These are phyloP conservation scores for Diutina catenulata DNA, from an alignment of 1,139 yeast genomes.

Conservation along the genomic window DNA sequence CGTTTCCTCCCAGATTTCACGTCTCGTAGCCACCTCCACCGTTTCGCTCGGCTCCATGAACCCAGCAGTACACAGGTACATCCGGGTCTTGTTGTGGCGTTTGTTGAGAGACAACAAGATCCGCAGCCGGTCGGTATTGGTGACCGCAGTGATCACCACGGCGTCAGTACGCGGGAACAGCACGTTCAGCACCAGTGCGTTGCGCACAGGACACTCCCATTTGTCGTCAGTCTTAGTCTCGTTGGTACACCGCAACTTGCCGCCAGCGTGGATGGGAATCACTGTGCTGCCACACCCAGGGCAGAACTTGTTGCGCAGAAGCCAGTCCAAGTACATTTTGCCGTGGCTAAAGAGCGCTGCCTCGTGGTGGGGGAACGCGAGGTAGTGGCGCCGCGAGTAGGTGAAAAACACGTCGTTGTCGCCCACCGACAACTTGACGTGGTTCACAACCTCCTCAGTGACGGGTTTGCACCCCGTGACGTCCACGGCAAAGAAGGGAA, in stretches of 20 bases:
- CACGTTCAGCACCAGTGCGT: constrained; percentile 41
- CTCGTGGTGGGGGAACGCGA: constrained; percentile 31
- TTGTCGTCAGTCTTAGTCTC: constrained; percentile 16
- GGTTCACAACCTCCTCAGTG: constrained; percentile 12
- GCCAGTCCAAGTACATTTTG: constrained; percentile 80
- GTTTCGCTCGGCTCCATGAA: constrained; percentile 94
- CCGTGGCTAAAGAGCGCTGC: constrained; percentile 71
- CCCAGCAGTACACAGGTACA: constrained; percentile 87
- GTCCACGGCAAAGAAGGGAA: constrained; percentile 72
- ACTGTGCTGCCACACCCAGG: constrained; percentile 78
- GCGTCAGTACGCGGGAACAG: constrained; percentile 91
- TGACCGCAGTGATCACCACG: constrained; percentile 70
- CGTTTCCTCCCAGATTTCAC: constrained; percentile 95
- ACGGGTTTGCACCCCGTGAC: constrained; percentile 26
- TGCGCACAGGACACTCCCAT: constrained; percentile 41
- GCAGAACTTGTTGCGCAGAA: constrained; percentile 61
- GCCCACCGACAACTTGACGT: constrained; percentile 4
- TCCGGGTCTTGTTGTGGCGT: constrained; percentile 34
- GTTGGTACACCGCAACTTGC: constrained; percentile 55
- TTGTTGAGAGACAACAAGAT: constrained; percentile 62
- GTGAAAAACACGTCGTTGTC: constrained; percentile 16
- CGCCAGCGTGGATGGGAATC: constrained; percentile 71
- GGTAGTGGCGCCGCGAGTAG: constrained; percentile 23
- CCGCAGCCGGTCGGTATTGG: constrained; percentile 48
- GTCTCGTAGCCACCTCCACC: constrained; percentile 72